Percentiles rank a stretch among this genome's conserved stretches.
phyloP scores from a whole-genome alignment of 2,329 filamentous ascomycete genomes.

The Metarhizium sp. region DNA sequence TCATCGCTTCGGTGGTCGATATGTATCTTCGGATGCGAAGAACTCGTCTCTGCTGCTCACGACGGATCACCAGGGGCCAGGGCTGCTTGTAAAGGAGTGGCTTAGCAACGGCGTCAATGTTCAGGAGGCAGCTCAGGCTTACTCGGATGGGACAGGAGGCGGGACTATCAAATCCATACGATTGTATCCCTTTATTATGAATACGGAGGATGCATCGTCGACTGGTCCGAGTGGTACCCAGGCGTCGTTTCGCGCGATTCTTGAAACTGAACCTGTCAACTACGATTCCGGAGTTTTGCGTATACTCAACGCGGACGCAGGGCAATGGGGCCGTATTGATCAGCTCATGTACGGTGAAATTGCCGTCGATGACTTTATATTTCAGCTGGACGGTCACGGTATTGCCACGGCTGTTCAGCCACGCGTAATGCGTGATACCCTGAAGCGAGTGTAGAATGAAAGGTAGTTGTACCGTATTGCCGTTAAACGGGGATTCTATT shows the following conservation, averaged over 20 bases:
- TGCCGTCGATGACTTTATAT: slow-evolving; percentile 10
- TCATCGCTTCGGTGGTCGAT: no score
- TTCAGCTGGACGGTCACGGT: slow-evolving; percentile 3
- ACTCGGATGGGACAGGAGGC: neutral
- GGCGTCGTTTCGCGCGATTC: neutral
- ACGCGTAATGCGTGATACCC: slow-evolving; percentile 5
- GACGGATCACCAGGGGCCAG: no score
- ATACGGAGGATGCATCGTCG: neutral
- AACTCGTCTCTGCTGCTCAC: no score
- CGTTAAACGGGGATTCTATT: no score
- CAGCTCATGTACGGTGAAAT: slow-evolving; percentile 10
- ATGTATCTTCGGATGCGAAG: no score
- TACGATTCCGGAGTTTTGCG: slow-evolving; percentile 1
- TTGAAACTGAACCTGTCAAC: neutral
- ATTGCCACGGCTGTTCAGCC: slow-evolving; percentile 2
- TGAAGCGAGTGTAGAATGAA: neutral
- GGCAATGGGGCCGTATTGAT: slow-evolving; percentile 7
- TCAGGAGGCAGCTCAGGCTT: no score
- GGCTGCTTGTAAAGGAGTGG: no score
- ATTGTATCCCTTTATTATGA: neutral
- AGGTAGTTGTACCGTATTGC: no score
- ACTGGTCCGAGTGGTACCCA: neutral
- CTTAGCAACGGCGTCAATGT: no score
- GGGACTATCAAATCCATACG: neutral
- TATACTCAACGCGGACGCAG: slow-evolving; percentile 2